These are phyloP conservation scores for Marasmius tenuissimus DNA, from an alignment of 1,284 basidiomycete species.

Conservation along the genomic window DNA sequence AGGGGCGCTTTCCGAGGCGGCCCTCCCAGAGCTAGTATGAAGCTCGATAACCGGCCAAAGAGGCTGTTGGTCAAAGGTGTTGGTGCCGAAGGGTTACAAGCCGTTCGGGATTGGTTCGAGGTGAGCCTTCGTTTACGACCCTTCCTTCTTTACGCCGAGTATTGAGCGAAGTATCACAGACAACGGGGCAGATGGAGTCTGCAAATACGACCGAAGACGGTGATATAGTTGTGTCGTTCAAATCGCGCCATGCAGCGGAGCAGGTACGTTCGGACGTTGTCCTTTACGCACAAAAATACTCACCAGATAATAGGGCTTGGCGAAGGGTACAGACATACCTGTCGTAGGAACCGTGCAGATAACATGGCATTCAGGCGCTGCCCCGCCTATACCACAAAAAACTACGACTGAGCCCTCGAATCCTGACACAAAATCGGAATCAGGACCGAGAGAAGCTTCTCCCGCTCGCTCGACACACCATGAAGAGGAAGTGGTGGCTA, in stretches of 20 bases:
- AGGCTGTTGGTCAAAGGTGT: constrained; percentile 76
- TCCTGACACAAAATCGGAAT: constrained; percentile 10
- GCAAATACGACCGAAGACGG: constrained; percentile 52
- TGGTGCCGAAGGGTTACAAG: constrained; percentile 51
- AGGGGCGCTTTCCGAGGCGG: constrained; percentile 68
- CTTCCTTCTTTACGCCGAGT: constrained; percentile 1
- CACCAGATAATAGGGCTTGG: constrained; percentile 48
- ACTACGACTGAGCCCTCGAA: constrained; percentile 13
- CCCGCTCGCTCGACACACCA: constrained; percentile 25
- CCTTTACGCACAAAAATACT: constrained; percentile 10
- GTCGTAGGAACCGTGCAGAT: constrained; percentile 64
- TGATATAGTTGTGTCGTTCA: constrained; percentile 66
- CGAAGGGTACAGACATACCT: constrained; percentile 66
- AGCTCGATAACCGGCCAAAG: constrained; percentile 89
- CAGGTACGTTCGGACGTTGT: constrained; percentile 44
- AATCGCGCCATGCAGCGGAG: constrained; percentile 70
- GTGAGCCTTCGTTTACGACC: constrained; percentile 36
- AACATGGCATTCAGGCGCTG: constrained; percentile 54
- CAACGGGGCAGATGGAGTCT: constrained; percentile 66
- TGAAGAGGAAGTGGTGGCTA: constrained; percentile 54
- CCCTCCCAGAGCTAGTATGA: constrained; percentile 69
- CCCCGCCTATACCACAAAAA: constrained; percentile 22
- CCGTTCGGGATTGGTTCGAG: constrained; percentile 83
- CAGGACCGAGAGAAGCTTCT: constrained; percentile 1
- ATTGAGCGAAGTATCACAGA: constrained; percentile 36